phyloP scores from a whole-genome alignment of 306 rosid species.

The Spatholobus suberectus region DNA sequence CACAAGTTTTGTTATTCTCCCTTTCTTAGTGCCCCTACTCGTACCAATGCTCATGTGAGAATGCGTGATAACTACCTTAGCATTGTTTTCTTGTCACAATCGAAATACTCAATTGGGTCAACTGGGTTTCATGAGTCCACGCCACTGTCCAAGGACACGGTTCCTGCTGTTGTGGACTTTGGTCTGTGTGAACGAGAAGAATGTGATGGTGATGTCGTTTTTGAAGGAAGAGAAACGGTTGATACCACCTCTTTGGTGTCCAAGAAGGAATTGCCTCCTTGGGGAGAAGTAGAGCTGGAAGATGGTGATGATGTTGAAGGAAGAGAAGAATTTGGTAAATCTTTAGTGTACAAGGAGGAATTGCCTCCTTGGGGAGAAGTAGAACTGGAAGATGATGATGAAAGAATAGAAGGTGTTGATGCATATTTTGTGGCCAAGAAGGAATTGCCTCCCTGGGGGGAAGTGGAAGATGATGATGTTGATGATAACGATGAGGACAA shows the following conservation, averaged over 20 bases:
- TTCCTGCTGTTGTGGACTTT: slow-evolving; percentile 42
- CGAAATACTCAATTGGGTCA: slow-evolving; percentile 45
- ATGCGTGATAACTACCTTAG: neutral
- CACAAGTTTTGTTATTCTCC: slow-evolving; percentile 21
- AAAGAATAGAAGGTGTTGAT: slow-evolving; percentile 39
- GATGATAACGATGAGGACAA: neutral
- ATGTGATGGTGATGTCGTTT: slow-evolving; percentile 37
- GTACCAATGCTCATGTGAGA: slow-evolving; percentile 7
- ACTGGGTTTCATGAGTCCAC: slow-evolving; percentile 41
- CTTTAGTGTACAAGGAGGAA: slow-evolving; percentile 41
- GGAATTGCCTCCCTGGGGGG: slow-evolving; percentile 66
- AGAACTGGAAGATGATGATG: slow-evolving; percentile 34
- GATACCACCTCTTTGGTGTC: slow-evolving; percentile 37
- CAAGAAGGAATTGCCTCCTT: slow-evolving; percentile 54
- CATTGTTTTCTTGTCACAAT: slow-evolving; percentile 46
- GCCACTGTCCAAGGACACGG: slow-evolving; percentile 35
- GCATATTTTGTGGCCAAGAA: slow-evolving; percentile 40
- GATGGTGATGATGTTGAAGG: slow-evolving; percentile 33
- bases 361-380: slow-evolving; percentile 61
- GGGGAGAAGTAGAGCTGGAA: slow-evolving; percentile 51
- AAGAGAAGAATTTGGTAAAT: slow-evolving; percentile 39
- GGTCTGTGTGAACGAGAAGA: slow-evolving; percentile 36
- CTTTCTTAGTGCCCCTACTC: slow-evolving; percentile 21
- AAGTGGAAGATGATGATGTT: slow-evolving; percentile 22
- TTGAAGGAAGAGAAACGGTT: slow-evolving; percentile 36